phyloP scores from a whole-genome alignment of 768 basidiomycete species.

The Boletus reticulatus region DNA sequence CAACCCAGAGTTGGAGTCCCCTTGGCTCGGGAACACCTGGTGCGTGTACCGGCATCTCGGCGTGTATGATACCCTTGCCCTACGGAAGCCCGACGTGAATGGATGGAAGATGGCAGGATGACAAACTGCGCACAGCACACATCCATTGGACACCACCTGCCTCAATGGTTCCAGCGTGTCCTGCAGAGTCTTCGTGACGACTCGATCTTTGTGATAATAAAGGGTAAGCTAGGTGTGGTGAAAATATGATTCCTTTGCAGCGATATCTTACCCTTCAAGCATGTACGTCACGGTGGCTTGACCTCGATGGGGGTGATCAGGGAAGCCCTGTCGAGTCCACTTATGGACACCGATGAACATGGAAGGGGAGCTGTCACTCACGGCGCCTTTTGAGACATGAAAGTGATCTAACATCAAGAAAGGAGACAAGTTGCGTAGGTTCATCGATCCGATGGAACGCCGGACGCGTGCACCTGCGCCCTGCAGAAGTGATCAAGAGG shows the following conservation, averaged over 20 bases:
- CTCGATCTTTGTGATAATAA: slow-evolving; percentile 46
- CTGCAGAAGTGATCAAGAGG: slow-evolving; percentile 31
- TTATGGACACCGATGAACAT: neutral
- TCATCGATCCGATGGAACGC: slow-evolving; percentile 77
- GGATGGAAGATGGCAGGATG: neutral
- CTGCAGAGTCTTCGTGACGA: slow-evolving; percentile 89
- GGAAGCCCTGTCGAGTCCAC: slow-evolving; percentile 61
- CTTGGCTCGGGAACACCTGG: slow-evolving; percentile 65
- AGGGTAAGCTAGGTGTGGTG: neutral
- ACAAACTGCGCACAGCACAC: slow-evolving; percentile 58
- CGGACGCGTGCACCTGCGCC: slow-evolving; percentile 83
- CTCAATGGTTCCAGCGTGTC: slow-evolving; percentile 73
- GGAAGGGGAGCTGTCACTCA: slow-evolving; percentile 32
- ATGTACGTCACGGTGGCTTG: slow-evolving; percentile 90
- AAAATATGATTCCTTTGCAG: neutral
- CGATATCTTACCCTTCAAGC: slow-evolving; percentile 61
- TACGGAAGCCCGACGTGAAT: slow-evolving; percentile 14
- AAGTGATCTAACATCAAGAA: slow-evolving; percentile 93
- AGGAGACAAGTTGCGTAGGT: slow-evolving; percentile 78
- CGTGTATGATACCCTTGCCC: slow-evolving; percentile 74
- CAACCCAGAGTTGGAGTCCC: slow-evolving; percentile 88
- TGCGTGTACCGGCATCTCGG: slow-evolving; percentile 85
- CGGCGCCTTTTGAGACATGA: slow-evolving; percentile 65
- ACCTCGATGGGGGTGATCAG: slow-evolving; percentile 91
- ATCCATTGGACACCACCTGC: slow-evolving; percentile 95